Percentiles rank a stretch among this genome's conserved stretches.
Evolutionary conservation across 768 basidiomycete genomes (phyloP).

Genomic region (Panaeolus papilionaceus): DNA sequence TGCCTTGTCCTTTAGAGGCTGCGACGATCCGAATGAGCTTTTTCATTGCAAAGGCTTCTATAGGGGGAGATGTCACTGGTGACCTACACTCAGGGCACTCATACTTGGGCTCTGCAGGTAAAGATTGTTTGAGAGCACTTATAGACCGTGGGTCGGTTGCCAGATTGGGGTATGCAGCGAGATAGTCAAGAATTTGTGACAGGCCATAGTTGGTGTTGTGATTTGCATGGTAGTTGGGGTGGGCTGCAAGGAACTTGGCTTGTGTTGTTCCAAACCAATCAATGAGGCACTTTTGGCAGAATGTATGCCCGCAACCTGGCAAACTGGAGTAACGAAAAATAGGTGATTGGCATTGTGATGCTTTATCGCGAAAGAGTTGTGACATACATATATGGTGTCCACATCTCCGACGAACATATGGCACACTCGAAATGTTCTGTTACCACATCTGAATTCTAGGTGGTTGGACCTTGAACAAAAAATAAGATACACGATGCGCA

Average conservation of each 20-base stretch:
- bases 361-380: not conserved
- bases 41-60: slow-evolving; percentile 69
- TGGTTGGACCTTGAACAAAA: not conserved
- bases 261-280: slow-evolving; percentile 60
- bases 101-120: slow-evolving; percentile 55
- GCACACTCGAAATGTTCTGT: slow-evolving; percentile 67
- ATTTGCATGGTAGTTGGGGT: slow-evolving; percentile 52
- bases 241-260: slow-evolving; percentile 49
- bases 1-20: slow-evolving; percentile 51
- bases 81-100: slow-evolving; percentile 74
- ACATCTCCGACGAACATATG: slow-evolving; percentile 68
- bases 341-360: not conserved
- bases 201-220: slow-evolving; percentile 26
- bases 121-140: slow-evolving; percentile 32
- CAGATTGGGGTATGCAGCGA: slow-evolving; percentile 31
- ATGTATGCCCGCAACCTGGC: slow-evolving; percentile 72
- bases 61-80: slow-evolving; percentile 52
- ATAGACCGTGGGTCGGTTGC: slow-evolving; percentile 34
- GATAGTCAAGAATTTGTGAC: slow-evolving; percentile 21
- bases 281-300: slow-evolving; percentile 65
- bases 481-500: not conserved
- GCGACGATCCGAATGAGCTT: slow-evolving; percentile 58
- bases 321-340: slow-evolving; percentile 46
- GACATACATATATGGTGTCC: slow-evolving; percentile 69
- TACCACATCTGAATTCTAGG: slow-evolving; percentile 49